Base-by-base conservation (phyloP, 352 stramenopile species). In the Phytophthora europaea region DNA sequence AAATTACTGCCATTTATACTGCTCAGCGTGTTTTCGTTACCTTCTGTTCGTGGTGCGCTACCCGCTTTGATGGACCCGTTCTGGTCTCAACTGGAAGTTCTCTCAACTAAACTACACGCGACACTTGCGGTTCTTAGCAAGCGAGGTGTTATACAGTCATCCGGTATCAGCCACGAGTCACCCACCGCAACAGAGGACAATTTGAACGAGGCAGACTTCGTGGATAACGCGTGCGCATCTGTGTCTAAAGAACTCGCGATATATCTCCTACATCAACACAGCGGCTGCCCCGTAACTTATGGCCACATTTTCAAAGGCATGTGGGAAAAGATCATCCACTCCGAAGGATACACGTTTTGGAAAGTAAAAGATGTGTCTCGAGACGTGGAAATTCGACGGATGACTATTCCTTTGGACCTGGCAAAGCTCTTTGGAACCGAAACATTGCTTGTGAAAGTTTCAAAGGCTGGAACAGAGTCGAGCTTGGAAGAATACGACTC, bases 1-100 rank as follows among this genome's bases (percentile, higher is more conserved):
- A 95, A 92, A 61, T 52, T 96, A 2, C 62, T 97, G n/a, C 83
- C 88, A 6, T 95, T 94, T 70, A 66, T 90, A 12, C 38, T 97
- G 18, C 58, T 97, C 6, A 94, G 85, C 36, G 59, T 87, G 3
- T 76, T 89, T 47, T 95, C 88, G 6, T 59, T 97, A 7, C 84
- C 87, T 9, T 82, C 80, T 1, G 73, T 93, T 73, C 83, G 83
- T n/a, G 68, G 82, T 18, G 61, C 62, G 31, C 70, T 91, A 13
- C 74, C 81, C 15, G 58, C 45, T 22, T 59, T 89, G 31, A n/a
- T 92, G 7, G 58, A 75, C 13, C 50, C 72, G 12, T 82, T 94
- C 7, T 94, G 85, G 87, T 52, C 69, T 15, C 55, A 79, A 16
- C 48, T 94, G 34, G 78, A 93, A 62, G 16, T 22, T 20, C 48